A percentile compares a stretch with the other conserved stretches of the same genome.
phyloP scores from a whole-genome alignment of 2,329 filamentous ascomycete species.

The Penicillium sp. region DNA sequence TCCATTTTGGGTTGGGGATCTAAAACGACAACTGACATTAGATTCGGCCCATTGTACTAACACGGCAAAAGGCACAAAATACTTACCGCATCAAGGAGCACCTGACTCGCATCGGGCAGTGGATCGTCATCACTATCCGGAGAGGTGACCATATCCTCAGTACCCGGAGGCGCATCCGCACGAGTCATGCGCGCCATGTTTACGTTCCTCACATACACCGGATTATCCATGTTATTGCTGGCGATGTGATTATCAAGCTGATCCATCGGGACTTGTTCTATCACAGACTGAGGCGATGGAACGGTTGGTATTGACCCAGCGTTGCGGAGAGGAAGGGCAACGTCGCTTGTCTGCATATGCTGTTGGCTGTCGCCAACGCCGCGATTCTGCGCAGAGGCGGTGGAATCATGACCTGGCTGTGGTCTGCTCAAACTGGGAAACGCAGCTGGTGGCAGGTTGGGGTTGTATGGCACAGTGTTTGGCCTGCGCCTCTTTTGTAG shows the following conservation, averaged over 20 bases:
- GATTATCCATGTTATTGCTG: slow-evolving; percentile 33
- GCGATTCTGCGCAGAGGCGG: background rate
- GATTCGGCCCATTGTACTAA: background rate
- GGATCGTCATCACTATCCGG: slow-evolving; percentile 26
- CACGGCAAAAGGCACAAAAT: background rate
- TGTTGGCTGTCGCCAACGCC: background rate
- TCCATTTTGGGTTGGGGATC: slow-evolving; percentile 31
- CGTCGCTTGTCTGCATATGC: background rate
- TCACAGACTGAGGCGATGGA: background rate
- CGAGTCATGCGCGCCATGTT: slow-evolving; percentile 15
- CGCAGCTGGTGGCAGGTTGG: slow-evolving; percentile 41
- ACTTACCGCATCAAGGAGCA: slow-evolving; percentile 13
- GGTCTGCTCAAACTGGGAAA: slow-evolving; percentile 42
- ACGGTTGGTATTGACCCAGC: background rate
- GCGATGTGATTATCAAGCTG: slow-evolving; percentile 24
- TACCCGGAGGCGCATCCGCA: background rate
- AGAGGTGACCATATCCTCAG: slow-evolving; percentile 8
- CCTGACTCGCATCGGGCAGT: slow-evolving; percentile 6
- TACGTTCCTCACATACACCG: slow-evolving; percentile 33
- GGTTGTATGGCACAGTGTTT: slow-evolving; percentile 32
- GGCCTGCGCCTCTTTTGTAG: slow-evolving; percentile 1
- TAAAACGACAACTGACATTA: background rate
- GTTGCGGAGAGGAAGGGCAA: background rate
- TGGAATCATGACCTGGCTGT: background rate
- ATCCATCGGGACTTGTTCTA: background rate